These are phyloP conservation scores for Chalciporus sphaerocephalus DNA, from an alignment of 768 basidiomycete genomes.

Conservation along the genomic window DNA sequence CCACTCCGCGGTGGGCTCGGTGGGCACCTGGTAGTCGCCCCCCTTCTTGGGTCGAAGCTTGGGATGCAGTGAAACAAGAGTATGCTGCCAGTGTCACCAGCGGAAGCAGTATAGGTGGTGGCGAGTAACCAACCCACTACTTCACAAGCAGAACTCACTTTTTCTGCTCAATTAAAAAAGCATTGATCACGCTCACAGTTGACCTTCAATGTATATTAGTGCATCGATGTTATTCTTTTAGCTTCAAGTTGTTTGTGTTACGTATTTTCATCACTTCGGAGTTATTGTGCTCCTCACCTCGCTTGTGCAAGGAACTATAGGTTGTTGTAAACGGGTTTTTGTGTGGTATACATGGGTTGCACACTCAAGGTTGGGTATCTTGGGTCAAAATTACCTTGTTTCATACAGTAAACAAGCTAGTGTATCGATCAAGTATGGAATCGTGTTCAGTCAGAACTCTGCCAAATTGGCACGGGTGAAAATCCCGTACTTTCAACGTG, in stretches of 20 bases:
- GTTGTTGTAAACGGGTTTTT: background rate
- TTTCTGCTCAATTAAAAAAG: background rate
- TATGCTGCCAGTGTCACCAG: slow-evolving; percentile 41
- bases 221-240: background rate
- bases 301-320: background rate
- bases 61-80: slow-evolving; percentile 40
- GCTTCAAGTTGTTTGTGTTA: no score
- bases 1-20: slow-evolving; percentile 18
- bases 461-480: no score
- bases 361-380: no score
- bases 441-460: no score
- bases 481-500: no score
- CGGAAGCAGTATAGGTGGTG: slow-evolving; percentile 29
- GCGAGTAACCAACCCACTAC: slow-evolving; percentile 14
- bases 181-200: background rate
- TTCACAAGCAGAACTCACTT: background rate
- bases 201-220: background rate
- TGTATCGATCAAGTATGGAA: no score
- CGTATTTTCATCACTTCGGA: background rate
- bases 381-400: no score
- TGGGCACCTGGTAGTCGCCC: slow-evolving; percentile 30
- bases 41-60: slow-evolving; percentile 39
- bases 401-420: no score
- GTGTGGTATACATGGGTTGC: background rate
- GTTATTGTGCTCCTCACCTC: background rate